Evolutionary conservation across 371 early-diverging fungal genomes (phyloP).

Genomic region (Lichtheimia hyalospora): DNA sequence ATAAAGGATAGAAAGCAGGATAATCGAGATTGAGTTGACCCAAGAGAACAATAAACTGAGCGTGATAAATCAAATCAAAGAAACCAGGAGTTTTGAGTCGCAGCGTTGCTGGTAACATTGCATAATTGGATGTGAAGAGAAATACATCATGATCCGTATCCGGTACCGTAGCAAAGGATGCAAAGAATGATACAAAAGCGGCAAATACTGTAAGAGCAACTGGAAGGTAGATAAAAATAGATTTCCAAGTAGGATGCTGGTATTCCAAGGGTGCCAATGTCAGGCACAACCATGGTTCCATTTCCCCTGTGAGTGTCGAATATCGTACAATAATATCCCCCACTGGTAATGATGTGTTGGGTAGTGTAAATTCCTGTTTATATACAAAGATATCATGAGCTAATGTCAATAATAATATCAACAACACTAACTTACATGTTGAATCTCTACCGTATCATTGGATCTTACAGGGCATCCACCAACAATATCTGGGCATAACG

Average conservation of each 20-base stretch:
- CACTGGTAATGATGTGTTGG: slow-evolving; percentile 26
- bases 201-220: slow-evolving; percentile 44
- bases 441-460: slow-evolving; percentile 8
- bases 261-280: slow-evolving; percentile 50
- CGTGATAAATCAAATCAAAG: slow-evolving; percentile 53
- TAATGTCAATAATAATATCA: not conserved
- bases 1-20: slow-evolving; percentile 52
- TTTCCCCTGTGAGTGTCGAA: slow-evolving; percentile 27
- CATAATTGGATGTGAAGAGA: slow-evolving; percentile 53
- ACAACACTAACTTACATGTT: slow-evolving; percentile 15
- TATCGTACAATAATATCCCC: slow-evolving; percentile 40
- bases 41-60: slow-evolving; percentile 52
- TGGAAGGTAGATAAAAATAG: slow-evolving; percentile 42
- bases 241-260: slow-evolving; percentile 40
- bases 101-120: slow-evolving; percentile 45
- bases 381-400: not conserved
- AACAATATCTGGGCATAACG: slow-evolving; percentile 15
- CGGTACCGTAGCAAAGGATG: slow-evolving; percentile 41
- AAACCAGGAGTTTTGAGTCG: slow-evolving; percentile 58
- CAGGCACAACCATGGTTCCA: slow-evolving; percentile 37
- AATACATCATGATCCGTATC: slow-evolving; percentile 43
- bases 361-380: slow-evolving; percentile 16
- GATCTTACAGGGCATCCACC: slow-evolving; percentile 17
- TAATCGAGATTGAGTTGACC: slow-evolving; percentile 54
- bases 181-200: slow-evolving; percentile 30